Evolutionary conservation across 768 basidiomycete species (phyloP), one percentile per base, ranked within the genome.

Genomic region (Panaeolus cyanescens): DNA sequence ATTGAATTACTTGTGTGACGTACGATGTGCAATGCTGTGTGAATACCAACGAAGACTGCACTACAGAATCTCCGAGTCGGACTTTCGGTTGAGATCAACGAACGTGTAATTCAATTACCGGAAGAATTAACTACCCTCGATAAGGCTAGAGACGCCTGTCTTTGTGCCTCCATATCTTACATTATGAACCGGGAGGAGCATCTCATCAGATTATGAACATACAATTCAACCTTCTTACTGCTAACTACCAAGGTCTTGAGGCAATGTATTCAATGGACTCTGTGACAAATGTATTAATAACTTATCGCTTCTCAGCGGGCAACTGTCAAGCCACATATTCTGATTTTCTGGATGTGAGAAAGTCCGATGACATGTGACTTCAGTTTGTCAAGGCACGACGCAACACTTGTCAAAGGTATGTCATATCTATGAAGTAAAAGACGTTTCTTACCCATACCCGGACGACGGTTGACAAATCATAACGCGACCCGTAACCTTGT

Each of bases 271-370:
- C n/a, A n/a, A n/a, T n/a, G n/a, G 37, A 17, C 2, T 39, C 10
- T 39, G 37, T n/a, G 19, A n/a, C n/a, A n/a, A 42, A 42, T 42
- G 39, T 42, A 42, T 42, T 42, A 42, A 50, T 50, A 50, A n/a
- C 45, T 13, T 12, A 15, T 15, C 13, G 12, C 8, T 28, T 28
- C 25, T 50, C 25, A 3, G 15, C 25, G 30, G 22, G 15, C 4
- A 28, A 15, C 25, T 28, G 25, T 50, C 45, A 50, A 50, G 25
- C 25, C 45, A 50, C 13, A 7, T n/a, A n/a, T n/a, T n/a, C n/a
- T n/a, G n/a, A n/a, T n/a, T n/a, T 50, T 25, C 37, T 10, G 15
- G 25, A 30, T 28, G n/a, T 28, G 45, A 50, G 45, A 50, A 50
- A 50, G 45, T 50, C 45, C 45, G 45, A 50, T 50, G 45, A 13